Evolutionary conservation across 2,329 filamentous ascomycete species (phyloP), one percentile per base, ranked within the genome.

Genomic region (Dactylellina leptospora): DNA sequence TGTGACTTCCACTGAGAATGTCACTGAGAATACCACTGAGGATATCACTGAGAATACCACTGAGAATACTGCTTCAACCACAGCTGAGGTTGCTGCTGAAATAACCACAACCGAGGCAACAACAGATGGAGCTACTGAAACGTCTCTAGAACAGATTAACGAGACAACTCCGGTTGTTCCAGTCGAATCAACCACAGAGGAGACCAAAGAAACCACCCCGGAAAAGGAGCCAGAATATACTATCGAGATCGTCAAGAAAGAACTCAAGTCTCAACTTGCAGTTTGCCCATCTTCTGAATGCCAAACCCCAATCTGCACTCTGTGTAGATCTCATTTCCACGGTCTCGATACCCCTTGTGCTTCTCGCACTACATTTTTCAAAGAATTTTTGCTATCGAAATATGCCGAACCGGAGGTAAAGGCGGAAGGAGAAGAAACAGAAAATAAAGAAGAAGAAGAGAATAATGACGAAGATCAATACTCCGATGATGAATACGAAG

Each of bases 311-410:
- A 33, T 71, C 27, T 71, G 66, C 51, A 71, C 66, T 20, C 50
- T 71, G 9, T 71, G 66, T 51, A 71, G 36, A 25, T 71, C 66
- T 30, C 66, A 62, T 36, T 71, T 71, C 45, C 66, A 71, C 45
- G 66, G 66, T 9, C 56, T 63, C 18, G 66, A 71, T 30, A 62
- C 56, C 11, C 58, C 66, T 20, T 71, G 66, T 13, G 28, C 13
- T n/a, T 71, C 66, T n/a, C 66, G 44, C 9, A 51, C 44, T 1
- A 10, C 38, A n/a, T 71, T 71, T 45, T 62, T 33, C 33, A 71
- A 71, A n/a, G 44, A 47, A 4, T 71, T 71, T 44, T 48, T 71
- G 66, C 58, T 71, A 6, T 16, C 42, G 8, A 71, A 63, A 38
- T 71, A 38, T n/a, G 58, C 50, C 25, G 58, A 71, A 3, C 44